Conservation (phyloP, 345 rosid species). For the Streptanthus diversifolius region DNA sequence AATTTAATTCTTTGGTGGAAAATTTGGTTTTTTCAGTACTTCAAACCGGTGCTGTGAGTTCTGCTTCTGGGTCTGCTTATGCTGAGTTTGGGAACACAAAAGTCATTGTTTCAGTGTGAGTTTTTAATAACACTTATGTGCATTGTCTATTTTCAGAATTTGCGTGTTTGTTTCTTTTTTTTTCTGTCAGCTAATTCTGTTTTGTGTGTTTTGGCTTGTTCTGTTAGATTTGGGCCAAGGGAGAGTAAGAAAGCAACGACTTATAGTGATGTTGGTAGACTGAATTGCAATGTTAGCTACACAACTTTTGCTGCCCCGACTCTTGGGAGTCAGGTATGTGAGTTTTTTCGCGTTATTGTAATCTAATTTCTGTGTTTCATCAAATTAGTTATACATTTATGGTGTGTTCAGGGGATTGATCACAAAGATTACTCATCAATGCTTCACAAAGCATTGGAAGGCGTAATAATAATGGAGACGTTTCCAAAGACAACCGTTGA, state of each 20-base stretch:
- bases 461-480: conserved; percentile 73
- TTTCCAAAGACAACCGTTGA: conserved; percentile 96
- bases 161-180: neutral
- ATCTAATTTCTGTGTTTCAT: conserved; percentile 7
- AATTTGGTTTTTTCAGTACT: conserved; percentile 47
- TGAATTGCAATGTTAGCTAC: conserved; percentile 85
- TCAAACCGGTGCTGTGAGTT: conserved; percentile 76
- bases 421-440: conserved; percentile 73
- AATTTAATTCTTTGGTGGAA: neutral
- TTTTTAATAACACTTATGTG: conserved; percentile 33
- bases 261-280: conserved; percentile 75
- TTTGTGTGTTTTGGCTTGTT: neutral
- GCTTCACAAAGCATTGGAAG: conserved; percentile 96
- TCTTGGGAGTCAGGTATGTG: conserved; percentile 62
- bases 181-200: neutral
- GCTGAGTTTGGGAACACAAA: conserved; percentile 94
- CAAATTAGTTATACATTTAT: neutral
- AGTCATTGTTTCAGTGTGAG: conserved; percentile 98
- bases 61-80: conserved; percentile 95
- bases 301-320: conserved; percentile 71
- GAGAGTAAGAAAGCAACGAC: conserved; percentile 95
- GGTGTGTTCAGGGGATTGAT: conserved; percentile 55
- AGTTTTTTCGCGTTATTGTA: neutral
- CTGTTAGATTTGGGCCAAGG: conserved; percentile 89
- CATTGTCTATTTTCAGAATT: neutral